Evolutionary conservation across 306 rosid genomes (phyloP), one percentile per base, ranked within the genome.

Genomic region (Prunus mongolica): DNA sequence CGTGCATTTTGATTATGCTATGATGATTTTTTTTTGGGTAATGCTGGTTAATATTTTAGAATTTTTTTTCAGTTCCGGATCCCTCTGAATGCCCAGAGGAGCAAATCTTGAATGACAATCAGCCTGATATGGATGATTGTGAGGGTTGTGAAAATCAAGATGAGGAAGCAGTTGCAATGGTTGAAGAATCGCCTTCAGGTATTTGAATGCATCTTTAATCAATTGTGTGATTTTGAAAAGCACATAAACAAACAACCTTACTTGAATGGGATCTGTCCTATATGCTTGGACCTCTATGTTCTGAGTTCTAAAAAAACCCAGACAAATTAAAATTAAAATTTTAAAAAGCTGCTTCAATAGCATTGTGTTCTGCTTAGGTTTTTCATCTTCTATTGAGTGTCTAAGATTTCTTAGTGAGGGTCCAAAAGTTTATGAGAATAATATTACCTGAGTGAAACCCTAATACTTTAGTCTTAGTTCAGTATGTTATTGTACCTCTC

Each of bases 111-210:
- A 88, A 77, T 20, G 87, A 77, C 79, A 86, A 86, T 74, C 99
- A 93, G 66, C 90, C 96, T 67, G 98, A 93, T 64, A 86, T 81
- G 83, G 98, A 93, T 78, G 99, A 96, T 76, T 80, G 60, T 28
- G 84, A 69, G n/a, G 80, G 85, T 50, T 80, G 80, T 77, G 97
- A 87, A 75, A 89, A 93, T 76, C 88, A 85, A 68, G 97, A 93
- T 32, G 98, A 91, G 82, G 98, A 96, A 70, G 80, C 84, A 32
- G 93, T 80, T 83, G 97, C 89, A 5, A 91, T 93, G 97, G 82
- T 86, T 76, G 98, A 96, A 84, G 98, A 96, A 74, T 73, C 79
- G 12, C 90, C 85, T 80, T 87, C 97, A 57, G 99, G 99, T 96
- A 81, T 62, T 38, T 9, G 68, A 20, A 28, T 51, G 24, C 10